Percentiles rank a stretch among this genome's conserved stretches.
phyloP scores from a whole-genome alignment of 495 filamentous ascomycete species.

The Neurospora sp. region DNA sequence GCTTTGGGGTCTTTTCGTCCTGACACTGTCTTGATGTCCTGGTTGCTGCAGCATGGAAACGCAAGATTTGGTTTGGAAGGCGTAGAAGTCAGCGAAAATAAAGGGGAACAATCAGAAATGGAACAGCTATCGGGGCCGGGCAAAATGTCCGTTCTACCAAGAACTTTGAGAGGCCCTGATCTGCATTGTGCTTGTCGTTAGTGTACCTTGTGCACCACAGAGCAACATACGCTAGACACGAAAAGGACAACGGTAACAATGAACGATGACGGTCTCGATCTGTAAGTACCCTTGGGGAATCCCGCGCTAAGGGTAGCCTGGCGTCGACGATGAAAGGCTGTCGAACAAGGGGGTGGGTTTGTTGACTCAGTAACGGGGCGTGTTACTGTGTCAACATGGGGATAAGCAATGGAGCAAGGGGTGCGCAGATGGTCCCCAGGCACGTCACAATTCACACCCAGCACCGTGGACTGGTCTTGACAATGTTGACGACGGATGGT shows the following conservation, averaged over 20 bases:
- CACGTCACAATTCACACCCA: not conserved
- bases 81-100: not conserved
- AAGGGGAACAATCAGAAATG: not conserved
- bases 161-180: not conserved
- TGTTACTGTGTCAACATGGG: not conserved
- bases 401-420: not conserved
- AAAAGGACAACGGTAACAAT: not conserved
- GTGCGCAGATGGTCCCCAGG: not conserved
- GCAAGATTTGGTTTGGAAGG: not conserved
- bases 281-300: not conserved
- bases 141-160: not conserved
- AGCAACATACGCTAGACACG: not conserved
- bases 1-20: not conserved
- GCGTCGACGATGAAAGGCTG: not conserved
- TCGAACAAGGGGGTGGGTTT: not conserved
- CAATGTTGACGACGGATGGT: not conserved
- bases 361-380: not conserved
- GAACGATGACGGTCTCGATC: not conserved
- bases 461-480: not conserved
- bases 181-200: not conserved
- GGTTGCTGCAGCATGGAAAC: conserved; percentile 4
- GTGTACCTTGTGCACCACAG: not conserved
- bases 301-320: not conserved
- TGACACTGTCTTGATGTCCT: not conserved
- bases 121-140: not conserved